phyloP scores from a whole-genome alignment of 2,329 filamentous ascomycete species.

The Ascochyta rabiei region DNA sequence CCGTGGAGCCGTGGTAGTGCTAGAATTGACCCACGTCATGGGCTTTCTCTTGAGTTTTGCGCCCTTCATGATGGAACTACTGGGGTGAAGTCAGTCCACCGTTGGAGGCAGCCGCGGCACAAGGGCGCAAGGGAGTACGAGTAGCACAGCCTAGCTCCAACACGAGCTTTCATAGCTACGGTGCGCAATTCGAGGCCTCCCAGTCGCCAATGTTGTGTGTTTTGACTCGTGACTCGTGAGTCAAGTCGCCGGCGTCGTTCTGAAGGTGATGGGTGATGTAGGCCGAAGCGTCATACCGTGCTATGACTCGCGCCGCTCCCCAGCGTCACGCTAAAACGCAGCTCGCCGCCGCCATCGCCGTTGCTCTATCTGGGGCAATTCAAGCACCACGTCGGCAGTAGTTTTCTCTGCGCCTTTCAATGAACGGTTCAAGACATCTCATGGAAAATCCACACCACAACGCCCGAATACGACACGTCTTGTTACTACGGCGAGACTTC shows the following conservation, averaged over 20 bases:
- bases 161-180: background rate
- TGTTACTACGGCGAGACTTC: constrained; percentile 34
- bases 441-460: constrained; percentile 40
- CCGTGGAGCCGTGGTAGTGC: background rate
- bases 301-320: constrained; percentile 10
- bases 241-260: constrained; percentile 1
- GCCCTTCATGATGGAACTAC: constrained; percentile 4
- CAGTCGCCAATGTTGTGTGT: background rate
- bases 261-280: constrained; percentile 8
- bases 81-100: background rate
- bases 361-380: constrained; percentile 13
- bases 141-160: background rate
- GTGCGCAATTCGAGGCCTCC: background rate
- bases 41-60: background rate
- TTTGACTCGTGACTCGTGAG: constrained; percentile 3
- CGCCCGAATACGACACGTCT: constrained; percentile 28
- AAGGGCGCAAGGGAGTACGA: constrained; percentile 1
- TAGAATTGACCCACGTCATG: background rate
- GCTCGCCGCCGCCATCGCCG: constrained; percentile 11
- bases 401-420: constrained; percentile 31
- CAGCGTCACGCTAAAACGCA: constrained; percentile 14
- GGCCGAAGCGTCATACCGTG: constrained; percentile 15
- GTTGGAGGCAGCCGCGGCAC: background rate
- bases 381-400: constrained; percentile 17
- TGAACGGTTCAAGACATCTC: constrained; percentile 36